These are phyloP conservation scores for Flaveria bidentis DNA, from an alignment of 129 eudicot species.

Conservation along the genomic window DNA sequence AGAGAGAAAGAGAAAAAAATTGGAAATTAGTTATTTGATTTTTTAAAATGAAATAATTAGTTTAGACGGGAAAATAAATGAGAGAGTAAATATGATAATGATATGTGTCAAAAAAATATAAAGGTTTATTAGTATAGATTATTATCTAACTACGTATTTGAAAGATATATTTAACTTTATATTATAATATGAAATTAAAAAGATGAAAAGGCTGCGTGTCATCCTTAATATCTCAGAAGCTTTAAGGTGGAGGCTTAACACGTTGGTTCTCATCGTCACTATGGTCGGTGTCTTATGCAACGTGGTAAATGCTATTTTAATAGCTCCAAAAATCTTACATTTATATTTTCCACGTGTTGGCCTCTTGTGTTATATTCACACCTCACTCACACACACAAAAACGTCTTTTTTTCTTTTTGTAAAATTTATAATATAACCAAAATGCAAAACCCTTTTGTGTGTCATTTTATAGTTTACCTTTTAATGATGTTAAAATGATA, in stretches of 20 bases:
- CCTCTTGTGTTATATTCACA: conserved; percentile 16
- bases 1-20: too few species aligned
- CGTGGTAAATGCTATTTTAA: conserved; percentile 36
- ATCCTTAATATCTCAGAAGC: conserved; percentile 18
- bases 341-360: conserved; percentile 26
- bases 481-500: too few species aligned
- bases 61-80: too few species aligned
- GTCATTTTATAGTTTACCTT: too few species aligned
- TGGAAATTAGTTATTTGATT: too few species aligned
- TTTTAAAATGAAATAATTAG: too few species aligned
- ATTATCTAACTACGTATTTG: neutral
- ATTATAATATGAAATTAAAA: neutral
- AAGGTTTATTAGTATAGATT: too few species aligned
- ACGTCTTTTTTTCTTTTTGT: conserved; percentile 20
- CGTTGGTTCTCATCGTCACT: conserved; percentile 14
- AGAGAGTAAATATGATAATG: too few species aligned
- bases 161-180: neutral
- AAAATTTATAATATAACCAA: too few species aligned
- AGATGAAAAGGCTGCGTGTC: neutral
- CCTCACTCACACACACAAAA: conserved; percentile 18
- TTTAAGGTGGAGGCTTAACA: conserved; percentile 13
- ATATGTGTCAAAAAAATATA: too few species aligned
- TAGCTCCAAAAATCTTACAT: conserved; percentile 27
- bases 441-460: too few species aligned
- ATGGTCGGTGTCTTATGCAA: conserved; percentile 37